Percentiles rank a stretch among this genome's conserved stretches.
Evolutionary conservation across 179 eudicot genomes (phyloP).

Genomic region (Amaranthus tricolor): DNA sequence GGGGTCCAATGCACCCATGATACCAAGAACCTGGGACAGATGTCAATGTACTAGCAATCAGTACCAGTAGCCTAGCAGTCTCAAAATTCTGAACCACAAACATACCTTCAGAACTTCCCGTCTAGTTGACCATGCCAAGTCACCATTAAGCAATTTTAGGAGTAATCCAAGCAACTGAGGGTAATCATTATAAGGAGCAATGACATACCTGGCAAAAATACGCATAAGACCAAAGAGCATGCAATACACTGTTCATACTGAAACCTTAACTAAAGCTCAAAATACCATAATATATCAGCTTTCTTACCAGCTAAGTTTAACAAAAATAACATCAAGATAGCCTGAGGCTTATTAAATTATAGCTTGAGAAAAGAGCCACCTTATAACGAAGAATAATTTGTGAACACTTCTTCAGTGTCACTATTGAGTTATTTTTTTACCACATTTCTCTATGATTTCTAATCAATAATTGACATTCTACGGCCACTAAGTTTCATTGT

Average conservation of each 20-base stretch:
- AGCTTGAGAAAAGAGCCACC: too few species aligned
- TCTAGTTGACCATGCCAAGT: conserved; percentile 95
- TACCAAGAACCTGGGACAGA: conserved; percentile 75
- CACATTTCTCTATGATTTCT: too few species aligned
- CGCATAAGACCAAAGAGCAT: conserved; percentile 15
- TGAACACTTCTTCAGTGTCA: too few species aligned
- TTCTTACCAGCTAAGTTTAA: neutral
- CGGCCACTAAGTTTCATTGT: too few species aligned
- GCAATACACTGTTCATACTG: conserved; percentile 4
- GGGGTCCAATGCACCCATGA: conserved; percentile 99
- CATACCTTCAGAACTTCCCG: conserved; percentile 92
- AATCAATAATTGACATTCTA: too few species aligned
- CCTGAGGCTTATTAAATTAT: neutral
- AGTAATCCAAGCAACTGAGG: conserved; percentile 85
- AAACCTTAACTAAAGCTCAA: conserved; percentile 2
- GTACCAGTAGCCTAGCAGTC: neutral
- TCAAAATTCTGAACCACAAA: neutral
- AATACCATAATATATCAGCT: neutral
- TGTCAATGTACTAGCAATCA: neutral
- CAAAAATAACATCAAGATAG: neutral
- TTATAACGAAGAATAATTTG: too few species aligned
- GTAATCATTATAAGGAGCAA: conserved; percentile 88
- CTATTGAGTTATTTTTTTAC: too few species aligned
- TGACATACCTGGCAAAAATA: conserved; percentile 71
- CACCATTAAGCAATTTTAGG: conserved; percentile 93